Percentiles rank a stretch among this genome's conserved stretches.
These are phyloP conservation scores for Leccinum boreale DNA, from an alignment of 768 basidiomycete species.

Conservation along the genomic window DNA sequence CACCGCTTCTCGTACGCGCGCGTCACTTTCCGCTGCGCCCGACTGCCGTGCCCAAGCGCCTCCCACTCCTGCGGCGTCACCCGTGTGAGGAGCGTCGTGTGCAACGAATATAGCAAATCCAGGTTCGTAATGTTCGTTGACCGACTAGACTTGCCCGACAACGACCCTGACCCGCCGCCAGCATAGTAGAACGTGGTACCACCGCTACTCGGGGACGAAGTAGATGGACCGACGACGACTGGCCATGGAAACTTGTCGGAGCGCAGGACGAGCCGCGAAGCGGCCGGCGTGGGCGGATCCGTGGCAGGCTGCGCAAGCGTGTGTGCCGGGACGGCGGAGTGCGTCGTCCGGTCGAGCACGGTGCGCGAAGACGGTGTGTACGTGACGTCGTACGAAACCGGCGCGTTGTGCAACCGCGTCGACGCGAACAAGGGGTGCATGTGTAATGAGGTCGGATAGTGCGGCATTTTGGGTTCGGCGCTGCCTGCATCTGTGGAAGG, in stretches of 20 bases:
- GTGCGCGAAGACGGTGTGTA: slow-evolving; percentile 57
- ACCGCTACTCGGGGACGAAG: slow-evolving; percentile 19
- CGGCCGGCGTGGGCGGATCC: slow-evolving; percentile 49
- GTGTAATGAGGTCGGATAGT: slow-evolving; percentile 38
- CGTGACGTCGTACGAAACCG: slow-evolving; percentile 58
- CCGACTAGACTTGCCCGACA: slow-evolving; percentile 15
- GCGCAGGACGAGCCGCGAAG: slow-evolving; percentile 47
- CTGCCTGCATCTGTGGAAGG: slow-evolving; percentile 21
- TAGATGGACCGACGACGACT: slow-evolving; percentile 43
- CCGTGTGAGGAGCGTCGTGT: slow-evolving; percentile 51
- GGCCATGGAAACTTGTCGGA: slow-evolving; percentile 63
- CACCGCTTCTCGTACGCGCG: slow-evolving; percentile 64
- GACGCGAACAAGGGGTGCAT: slow-evolving; percentile 66
- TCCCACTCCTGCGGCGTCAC: slow-evolving; percentile 68
- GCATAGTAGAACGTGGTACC: slow-evolving; percentile 24
- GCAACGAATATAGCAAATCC: slow-evolving; percentile 59
- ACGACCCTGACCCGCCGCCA: slow-evolving; percentile 13
- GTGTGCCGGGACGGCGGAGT: slow-evolving; percentile 49
- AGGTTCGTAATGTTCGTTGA: slow-evolving; percentile 51
- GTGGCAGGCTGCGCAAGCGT: slow-evolving; percentile 64
- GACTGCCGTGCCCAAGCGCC: slow-evolving; percentile 50
- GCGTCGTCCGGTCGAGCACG: slow-evolving; percentile 53
- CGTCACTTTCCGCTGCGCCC: slow-evolving; percentile 55
- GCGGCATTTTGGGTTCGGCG: slow-evolving; percentile 21
- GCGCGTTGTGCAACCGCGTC: slow-evolving; percentile 52